Conservation (phyloP, 177 flowering plant genomes). For the Vitis hybrid region DNA sequence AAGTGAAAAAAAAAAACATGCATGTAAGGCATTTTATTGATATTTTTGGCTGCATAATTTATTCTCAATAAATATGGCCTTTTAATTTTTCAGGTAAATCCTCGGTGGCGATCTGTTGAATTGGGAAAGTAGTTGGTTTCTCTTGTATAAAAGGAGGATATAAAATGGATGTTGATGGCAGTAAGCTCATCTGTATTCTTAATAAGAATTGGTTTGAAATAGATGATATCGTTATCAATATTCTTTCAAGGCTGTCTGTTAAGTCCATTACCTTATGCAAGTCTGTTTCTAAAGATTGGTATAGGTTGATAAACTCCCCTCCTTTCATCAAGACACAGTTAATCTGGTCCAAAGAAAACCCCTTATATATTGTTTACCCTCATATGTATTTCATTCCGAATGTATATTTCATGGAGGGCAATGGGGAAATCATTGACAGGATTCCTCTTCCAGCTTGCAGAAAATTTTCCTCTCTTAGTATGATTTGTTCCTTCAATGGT, state of each 20-base stretch:
- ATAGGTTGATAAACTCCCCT: not conserved
- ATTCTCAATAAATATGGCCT: no score
- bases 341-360: conserved; percentile 8
- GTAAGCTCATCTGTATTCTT: not conserved
- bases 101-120: not conserved
- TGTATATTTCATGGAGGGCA: not conserved
- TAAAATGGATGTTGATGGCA: conserved; percentile 2
- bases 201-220: conserved; percentile 7
- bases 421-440: not conserved
- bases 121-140: no score
- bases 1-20: no score
- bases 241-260: conserved; percentile 16
- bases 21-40: no score
- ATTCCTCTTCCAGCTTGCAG: not conserved
- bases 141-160: no score
- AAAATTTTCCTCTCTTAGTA: not conserved
- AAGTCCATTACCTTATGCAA: not conserved
- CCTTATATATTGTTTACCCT: conserved; percentile 11
- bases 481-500: conserved; percentile 18
- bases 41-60: no score
- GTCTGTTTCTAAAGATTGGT: conserved; percentile 14
- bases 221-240: conserved; percentile 6
- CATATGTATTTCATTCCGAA: not conserved
- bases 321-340: conserved; percentile 1
- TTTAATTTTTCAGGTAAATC: no score